A percentile compares a stretch with the other conserved stretches of the same genome.
Conservation (phyloP, 306 rosid species). For the Quercus rubra region DNA sequence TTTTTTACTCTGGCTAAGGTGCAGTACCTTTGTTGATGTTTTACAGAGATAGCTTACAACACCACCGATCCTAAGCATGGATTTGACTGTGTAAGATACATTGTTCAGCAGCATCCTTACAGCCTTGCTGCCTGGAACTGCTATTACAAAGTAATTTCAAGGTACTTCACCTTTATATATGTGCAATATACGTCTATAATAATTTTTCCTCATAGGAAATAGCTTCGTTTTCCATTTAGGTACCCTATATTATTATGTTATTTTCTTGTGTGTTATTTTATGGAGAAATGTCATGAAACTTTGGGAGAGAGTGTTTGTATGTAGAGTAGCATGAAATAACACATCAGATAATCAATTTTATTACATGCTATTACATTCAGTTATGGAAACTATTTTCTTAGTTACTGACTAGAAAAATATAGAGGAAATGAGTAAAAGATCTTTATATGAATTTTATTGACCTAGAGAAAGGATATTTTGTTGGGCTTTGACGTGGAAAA, state of each 20-base stretch:
- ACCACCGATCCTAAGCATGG: constrained; percentile 81
- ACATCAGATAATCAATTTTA: neutral
- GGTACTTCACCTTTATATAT: constrained; percentile 31
- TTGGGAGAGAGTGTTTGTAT: neutral
- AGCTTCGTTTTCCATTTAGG: neutral
- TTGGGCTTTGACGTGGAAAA: neutral
- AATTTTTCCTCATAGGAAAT: neutral
- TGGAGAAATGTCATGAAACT: neutral
- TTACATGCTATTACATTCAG: neutral
- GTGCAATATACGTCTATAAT: neutral
- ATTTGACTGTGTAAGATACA: constrained; percentile 74
- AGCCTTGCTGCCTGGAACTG: constrained; percentile 92
- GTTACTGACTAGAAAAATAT: neutral
- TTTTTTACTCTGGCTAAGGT: constrained; percentile 15
- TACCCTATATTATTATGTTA: neutral
- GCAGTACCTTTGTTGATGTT: neutral
- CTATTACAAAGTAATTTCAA: constrained; percentile 85
- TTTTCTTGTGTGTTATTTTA: neutral
- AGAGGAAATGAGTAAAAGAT: neutral
- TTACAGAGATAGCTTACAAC: constrained; percentile 80
- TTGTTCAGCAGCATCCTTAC: constrained; percentile 77
- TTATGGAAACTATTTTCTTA: neutral
- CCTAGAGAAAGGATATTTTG: neutral
- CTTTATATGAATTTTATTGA: neutral
- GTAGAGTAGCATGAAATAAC: neutral